Evolutionary conservation across 169 alveolate genomes (phyloP), one percentile per base, ranked within the genome.

Genomic region (Babesia bovis): DNA sequence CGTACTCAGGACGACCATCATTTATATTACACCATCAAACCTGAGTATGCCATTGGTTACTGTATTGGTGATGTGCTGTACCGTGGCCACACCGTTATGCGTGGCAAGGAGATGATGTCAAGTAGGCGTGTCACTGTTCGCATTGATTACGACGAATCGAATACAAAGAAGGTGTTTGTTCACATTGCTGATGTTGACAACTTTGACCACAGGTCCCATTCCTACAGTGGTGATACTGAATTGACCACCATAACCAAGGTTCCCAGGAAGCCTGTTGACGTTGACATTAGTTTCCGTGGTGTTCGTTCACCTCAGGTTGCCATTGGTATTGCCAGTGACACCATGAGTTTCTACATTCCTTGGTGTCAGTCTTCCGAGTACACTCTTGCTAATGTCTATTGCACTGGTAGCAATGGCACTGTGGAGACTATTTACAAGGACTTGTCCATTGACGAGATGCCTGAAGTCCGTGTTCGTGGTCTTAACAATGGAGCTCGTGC

Each of bases 361-460:
- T 76, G 85, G 85, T 44, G 45, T 26, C 59, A 21, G 21, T 30
- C 77, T 7, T 41, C 63, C 63, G 85, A 67, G 26, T 38, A 52
- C 78, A 67, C 9, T 56, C 68, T 67, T 23, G 78, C 56, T 23
- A 23, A n/a, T 25, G 47, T 67, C n/a, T 55, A 40, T 1, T 21
- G 38, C 66, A 67, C 78, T 38, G 21, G 30, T 35, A 44, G 25
- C 19, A 41, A 25, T 15, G 28, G 38, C 45, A 40, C n/a, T 35
- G 41, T 30, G 19, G 30, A 32, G 33, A 25, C 23, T 21, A 21
- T 50, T 12, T 44, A 21, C 73, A 21, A 13, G 40, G 73, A 36
- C 61, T 10, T 32, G 30, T 30, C 15, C 26, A 30, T 63, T 12
- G 50, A 63, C 47, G 61, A 47, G 38, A 13, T 63, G 35, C 73